phyloP scores from a whole-genome alignment of 495 filamentous ascomycete genomes.

The Neurospora sp. region DNA sequence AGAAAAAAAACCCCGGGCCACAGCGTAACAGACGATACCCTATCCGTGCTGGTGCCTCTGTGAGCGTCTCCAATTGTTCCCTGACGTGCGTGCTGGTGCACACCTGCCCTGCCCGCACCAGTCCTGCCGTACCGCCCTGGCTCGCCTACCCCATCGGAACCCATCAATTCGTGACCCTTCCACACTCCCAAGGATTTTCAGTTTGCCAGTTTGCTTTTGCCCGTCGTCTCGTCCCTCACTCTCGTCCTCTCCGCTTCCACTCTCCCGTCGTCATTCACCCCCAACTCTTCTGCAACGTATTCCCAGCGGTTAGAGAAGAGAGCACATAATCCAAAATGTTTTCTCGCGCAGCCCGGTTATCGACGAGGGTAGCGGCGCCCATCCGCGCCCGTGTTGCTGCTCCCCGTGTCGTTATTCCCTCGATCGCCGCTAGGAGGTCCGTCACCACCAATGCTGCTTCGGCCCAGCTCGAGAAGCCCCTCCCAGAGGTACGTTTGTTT shows the following conservation, averaged over 20 bases:
- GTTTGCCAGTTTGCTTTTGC: background rate
- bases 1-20: background rate
- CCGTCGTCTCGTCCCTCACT: background rate
- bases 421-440: conserved; percentile 41
- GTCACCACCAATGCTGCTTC: conserved; percentile 94
- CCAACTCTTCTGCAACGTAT: background rate
- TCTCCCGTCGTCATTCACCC: background rate
- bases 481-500: conserved; percentile 48
- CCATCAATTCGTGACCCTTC: background rate
- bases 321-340: conserved; percentile 31
- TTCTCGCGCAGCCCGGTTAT: conserved; percentile 40
- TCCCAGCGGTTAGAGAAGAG: background rate
- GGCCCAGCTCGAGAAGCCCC: conserved; percentile 77
- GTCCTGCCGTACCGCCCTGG: background rate
- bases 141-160: background rate
- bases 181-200: background rate
- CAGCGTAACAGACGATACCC: background rate
- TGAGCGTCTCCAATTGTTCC: background rate
- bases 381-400: conserved; percentile 25
- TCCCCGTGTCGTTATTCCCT: conserved; percentile 40
- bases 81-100: background rate
- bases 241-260: background rate
- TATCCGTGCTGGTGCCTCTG: background rate
- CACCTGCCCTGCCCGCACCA: background rate
- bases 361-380: conserved; percentile 33